A percentile compares a stretch with the other conserved stretches of the same genome.
These are phyloP conservation scores for Debaryomycetaceae sp. DNA, from an alignment of 1,139 yeast species.

Conservation along the genomic window DNA sequence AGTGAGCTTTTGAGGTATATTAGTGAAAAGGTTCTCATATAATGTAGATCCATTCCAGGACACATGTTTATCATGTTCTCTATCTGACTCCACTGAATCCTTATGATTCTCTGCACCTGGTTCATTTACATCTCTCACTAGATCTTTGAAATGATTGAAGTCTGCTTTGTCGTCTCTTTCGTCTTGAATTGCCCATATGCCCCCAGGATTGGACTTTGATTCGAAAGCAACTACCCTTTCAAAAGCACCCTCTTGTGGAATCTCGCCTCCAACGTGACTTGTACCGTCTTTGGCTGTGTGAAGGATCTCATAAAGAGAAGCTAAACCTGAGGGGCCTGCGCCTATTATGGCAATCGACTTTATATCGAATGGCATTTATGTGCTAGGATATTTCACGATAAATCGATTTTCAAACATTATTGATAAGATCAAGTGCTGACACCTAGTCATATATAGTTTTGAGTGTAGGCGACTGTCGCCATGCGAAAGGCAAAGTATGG, in stretches of 20 bases:
- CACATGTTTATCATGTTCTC: background rate
- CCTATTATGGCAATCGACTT: conserved; percentile 15
- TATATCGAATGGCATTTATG: conserved; percentile 5
- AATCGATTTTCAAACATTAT: background rate
- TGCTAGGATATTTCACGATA: background rate
- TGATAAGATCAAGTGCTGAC: background rate
- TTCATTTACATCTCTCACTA: background rate
- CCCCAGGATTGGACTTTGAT: conserved; percentile 4
- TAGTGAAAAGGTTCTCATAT: conserved; percentile 4
- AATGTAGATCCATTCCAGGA: conserved; percentile 5
- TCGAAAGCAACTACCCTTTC: conserved; percentile 6
- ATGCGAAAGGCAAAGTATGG: background rate
- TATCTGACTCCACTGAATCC: background rate
- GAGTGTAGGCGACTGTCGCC: background rate
- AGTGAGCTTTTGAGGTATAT: conserved; percentile 5
- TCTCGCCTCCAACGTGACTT: conserved; percentile 9
- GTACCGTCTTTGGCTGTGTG: conserved; percentile 14
- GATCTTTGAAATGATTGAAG: background rate
- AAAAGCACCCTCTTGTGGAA: conserved; percentile 4
- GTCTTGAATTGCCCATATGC: conserved; percentile 4
- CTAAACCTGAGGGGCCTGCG: conserved; percentile 17
- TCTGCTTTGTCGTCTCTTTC: background rate
- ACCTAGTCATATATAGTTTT: background rate
- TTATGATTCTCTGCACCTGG: background rate
- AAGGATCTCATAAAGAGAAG: conserved; percentile 15